Base-by-base conservation (phyloP, 495 filamentous ascomycete genomes). In the Tuber umbilicatum region DNA sequence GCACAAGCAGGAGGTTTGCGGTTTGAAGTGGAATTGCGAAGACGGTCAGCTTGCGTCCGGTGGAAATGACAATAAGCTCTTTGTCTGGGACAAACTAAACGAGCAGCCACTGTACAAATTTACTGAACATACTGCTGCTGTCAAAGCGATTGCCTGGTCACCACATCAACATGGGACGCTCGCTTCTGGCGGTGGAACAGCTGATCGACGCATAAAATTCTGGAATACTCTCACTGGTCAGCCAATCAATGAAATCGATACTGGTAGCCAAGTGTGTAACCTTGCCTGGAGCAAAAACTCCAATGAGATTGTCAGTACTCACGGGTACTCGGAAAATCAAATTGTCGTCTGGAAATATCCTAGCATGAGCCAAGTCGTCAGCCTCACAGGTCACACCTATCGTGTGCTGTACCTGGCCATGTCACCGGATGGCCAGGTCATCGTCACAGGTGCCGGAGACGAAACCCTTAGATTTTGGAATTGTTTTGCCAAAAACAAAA, bases 271-370 rank as follows among this genome's bases (percentile, higher is more conserved):
- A 83, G 95, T 99, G 39, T 98, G 95, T 85, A 99, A 98, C 82
- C 87, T 99, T 23, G 91, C 93, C 14, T 99, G 96, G 95, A 91
- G 89, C 31, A 94, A 93, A 83, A 97, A 97, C 81, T 94, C 91
- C 39, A 97, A 97, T 82, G 95, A 99, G 85, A 91, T 99, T 78
- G 95, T 99, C 75, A 94, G 91, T 60, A 99, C 95, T 5, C 95
- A 99, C 82, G 95, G 95, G n/a, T 99, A 97, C 85, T 91, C 88
- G 73, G 96, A 99, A 82, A 97, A 99, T 81, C 94, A 97, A 83
- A 97, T 99, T 78, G 93, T 98, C 27, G 91, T 99, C 73, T 99
- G 95, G 95, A 98, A 98, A 82, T 98, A 98, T 82, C 95, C 95
- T 1, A 92, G 89, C 80, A 98, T 99, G 96, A 92, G 92, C 55